These are phyloP conservation scores for Abrus pulchellus DNA, from an alignment of 306 rosid species.

Conservation along the genomic window DNA sequence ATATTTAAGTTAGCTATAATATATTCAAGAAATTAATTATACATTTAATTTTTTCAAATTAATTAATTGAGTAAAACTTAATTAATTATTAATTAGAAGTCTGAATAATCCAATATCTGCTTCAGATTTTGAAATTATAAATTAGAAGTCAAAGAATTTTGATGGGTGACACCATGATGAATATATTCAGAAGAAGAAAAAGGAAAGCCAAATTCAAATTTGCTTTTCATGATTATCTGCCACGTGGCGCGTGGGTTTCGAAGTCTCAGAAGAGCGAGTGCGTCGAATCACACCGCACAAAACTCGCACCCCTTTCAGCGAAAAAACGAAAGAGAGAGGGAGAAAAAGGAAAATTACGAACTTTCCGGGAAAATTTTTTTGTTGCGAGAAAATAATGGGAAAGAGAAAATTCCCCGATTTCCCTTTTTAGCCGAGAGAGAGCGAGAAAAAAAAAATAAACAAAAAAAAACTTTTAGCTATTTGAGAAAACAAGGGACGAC, in stretches of 20 bases:
- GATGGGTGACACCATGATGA: conserved; percentile 39
- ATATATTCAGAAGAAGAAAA: not conserved
- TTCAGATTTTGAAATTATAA: conserved; percentile 1
- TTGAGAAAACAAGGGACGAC: conserved; percentile 41
- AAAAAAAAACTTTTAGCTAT: conserved; percentile 20
- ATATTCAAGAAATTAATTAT: too few species aligned
- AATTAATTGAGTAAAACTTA: not conserved
- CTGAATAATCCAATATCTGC: not conserved
- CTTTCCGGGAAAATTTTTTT: conserved; percentile 50
- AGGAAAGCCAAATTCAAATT: conserved; percentile 17
- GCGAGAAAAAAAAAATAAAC: not conserved
- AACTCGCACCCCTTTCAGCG: conserved; percentile 39
- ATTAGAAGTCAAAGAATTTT: conserved; percentile 4
- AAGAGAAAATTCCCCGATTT: conserved; percentile 33
- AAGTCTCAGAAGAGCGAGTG: conserved; percentile 20
- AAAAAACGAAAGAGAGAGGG: not conserved
- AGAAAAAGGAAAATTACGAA: conserved; percentile 51
- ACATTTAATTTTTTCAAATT: too few species aligned
- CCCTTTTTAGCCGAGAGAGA: conserved; percentile 42
- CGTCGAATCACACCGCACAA: conserved; percentile 41
- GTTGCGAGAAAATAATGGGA: conserved; percentile 29
- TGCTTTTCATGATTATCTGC: not conserved
- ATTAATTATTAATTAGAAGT: not conserved
- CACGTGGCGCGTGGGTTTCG: conserved; percentile 46
- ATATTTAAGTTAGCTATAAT: too few species aligned